These are phyloP conservation scores for Meira nashicola DNA, from an alignment of 1,284 basidiomycete species.

Conservation along the genomic window DNA sequence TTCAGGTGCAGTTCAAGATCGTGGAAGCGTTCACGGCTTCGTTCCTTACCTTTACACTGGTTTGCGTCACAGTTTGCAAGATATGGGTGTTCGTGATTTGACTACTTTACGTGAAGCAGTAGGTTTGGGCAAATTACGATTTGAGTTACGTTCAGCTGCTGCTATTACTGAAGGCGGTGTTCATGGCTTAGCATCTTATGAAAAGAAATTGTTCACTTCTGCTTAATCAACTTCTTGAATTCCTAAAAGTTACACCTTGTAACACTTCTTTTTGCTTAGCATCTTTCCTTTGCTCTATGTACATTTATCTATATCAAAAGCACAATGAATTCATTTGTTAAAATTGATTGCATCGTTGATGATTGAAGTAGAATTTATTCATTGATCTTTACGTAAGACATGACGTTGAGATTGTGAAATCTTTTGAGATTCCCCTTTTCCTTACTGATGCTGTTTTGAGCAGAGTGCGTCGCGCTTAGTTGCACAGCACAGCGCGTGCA, in stretches of 20 bases:
- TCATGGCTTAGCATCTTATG: conserved; percentile 65
- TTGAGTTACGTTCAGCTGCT: conserved; percentile 89
- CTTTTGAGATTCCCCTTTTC: no score
- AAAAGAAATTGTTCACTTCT: conserved; percentile 61
- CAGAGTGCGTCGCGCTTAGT: no score
- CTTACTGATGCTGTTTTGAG: no score
- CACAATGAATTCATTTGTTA: neutral
- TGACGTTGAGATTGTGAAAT: no score
- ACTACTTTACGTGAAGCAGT: conserved; percentile 65
- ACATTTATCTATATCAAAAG: neutral
- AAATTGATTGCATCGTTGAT: no score
- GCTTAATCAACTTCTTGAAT: neutral
- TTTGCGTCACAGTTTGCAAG: conserved; percentile 92
- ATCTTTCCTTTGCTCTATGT: neutral
- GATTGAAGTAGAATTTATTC: no score
- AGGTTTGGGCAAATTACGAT: conserved; percentile 67
- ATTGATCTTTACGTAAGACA: no score
- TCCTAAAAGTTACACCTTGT: neutral
- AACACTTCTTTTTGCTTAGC: neutral
- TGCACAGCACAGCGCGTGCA: no score
- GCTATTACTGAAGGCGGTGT: conserved; percentile 95
- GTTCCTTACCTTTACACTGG: conserved; percentile 87
- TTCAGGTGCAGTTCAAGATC: conserved; percentile 92
- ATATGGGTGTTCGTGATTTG: conserved; percentile 75
- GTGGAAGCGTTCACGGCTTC: conserved; percentile 81